Evolutionary conservation across 495 filamentous ascomycete genomes (phyloP), one percentile per base, ranked within the genome.

Genomic region (Hyaloscypha bicolor): DNA sequence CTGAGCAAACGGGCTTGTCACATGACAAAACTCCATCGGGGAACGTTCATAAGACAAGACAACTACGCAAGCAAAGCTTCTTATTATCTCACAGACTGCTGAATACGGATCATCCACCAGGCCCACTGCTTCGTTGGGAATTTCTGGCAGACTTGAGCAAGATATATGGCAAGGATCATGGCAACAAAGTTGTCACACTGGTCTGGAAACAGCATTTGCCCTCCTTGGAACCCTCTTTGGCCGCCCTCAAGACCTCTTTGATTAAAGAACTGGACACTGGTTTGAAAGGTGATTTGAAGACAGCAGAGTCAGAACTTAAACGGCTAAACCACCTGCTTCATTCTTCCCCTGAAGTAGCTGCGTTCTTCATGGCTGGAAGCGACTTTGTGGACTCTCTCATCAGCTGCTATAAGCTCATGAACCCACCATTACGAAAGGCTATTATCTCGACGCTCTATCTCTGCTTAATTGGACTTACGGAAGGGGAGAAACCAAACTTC

Each of bases 301-400:
- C 72, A 9, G 74, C 86, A 0, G 81, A 83, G 65, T 73, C 74
- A 22, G 75, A 75, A 16, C 72, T 87, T 8, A 79, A 80, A 60
- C 71, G 76, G 33, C 68, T 84, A 0, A 83, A 83, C 60, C 78
- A 82, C 56, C 75, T 91, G 1, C 75, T 90, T 4, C 79, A 82
- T 61, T 75, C 77, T 9, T 89, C 83, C 6, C 80, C 84, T 0
- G 77, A 83, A 5, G 76, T 80, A 32, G 84, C 83, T 16, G 73
- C 74, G n/a, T 87, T 89, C 71, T 87, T 96, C 57, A 83, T 96
- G 75, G 88, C 88, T 1, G 93, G 93, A 21, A 91, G 91, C 57
- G 93, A 97, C 75, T 93, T 93, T 71, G 73, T 96, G 14, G 93
- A 97, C 72, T 87, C 89, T 3, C 79, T 96, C 16, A 79, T 83